A percentile compares a stretch with the other conserved stretches of the same genome.
These are phyloP conservation scores for Kockovaella imperatae DNA, from an alignment of 768 basidiomycete genomes.

Conservation along the genomic window DNA sequence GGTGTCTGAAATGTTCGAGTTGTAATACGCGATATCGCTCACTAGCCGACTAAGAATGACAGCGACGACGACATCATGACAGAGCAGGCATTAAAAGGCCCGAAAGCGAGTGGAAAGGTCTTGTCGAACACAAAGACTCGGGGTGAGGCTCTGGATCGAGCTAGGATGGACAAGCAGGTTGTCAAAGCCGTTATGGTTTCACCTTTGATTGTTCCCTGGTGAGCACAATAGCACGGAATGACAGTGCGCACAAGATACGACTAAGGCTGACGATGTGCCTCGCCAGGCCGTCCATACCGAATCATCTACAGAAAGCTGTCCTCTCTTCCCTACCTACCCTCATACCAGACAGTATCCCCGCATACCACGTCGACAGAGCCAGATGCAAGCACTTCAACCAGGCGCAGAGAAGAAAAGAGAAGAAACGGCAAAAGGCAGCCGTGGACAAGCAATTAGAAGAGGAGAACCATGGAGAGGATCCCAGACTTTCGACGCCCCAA, in stretches of 20 bases:
- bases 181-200: conserved; percentile 32
- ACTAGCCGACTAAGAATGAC: too few relatives aligned
- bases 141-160: conserved; percentile 4
- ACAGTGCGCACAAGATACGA: neutral
- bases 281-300: conserved; percentile 32
- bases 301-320: conserved; percentile 26
- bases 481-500: too few relatives aligned
- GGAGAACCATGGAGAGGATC: too few relatives aligned
- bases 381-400: neutral
- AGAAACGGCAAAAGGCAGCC: neutral
- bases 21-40: too few relatives aligned
- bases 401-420: conserved; percentile 1
- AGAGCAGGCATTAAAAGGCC: too few relatives aligned
- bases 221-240: conserved; percentile 3
- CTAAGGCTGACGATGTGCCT: neutral
- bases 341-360: conserved; percentile 22
- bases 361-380: conserved; percentile 29
- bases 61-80: too few relatives aligned
- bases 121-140: too few relatives aligned
- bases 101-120: neutral
- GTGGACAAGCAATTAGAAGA: neutral
- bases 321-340: conserved; percentile 21
- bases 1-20: too few relatives aligned
- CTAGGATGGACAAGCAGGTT: conserved; percentile 21
- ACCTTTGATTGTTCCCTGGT: conserved; percentile 33